Evolutionary conservation across 2,329 filamentous ascomycete genomes (phyloP).

Genomic region (Myriosclerotinia curreyana): DNA sequence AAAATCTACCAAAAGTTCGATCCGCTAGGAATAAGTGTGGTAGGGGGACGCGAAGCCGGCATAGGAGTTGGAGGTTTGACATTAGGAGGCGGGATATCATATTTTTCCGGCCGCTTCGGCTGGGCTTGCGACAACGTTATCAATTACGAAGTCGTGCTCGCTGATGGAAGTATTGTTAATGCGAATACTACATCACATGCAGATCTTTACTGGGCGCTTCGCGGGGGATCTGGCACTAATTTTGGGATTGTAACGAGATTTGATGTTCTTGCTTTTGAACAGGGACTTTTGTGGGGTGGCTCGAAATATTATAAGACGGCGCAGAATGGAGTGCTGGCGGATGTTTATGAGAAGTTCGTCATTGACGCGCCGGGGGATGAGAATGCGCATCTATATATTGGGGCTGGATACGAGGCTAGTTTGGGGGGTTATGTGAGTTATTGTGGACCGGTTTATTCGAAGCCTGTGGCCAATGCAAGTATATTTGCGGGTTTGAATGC

Average conservation of each 20-base stretch:
- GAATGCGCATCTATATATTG: constrained; percentile 3
- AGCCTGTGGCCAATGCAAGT: neutral
- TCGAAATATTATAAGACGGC: constrained; percentile 19
- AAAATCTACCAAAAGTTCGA: constrained; percentile 42
- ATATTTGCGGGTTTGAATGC: neutral
- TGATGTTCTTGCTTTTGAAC: constrained; percentile 42
- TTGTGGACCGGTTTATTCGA: neutral
- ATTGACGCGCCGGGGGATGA: neutral
- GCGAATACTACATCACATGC: constrained; percentile 32
- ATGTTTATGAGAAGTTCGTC: constrained; percentile 26
- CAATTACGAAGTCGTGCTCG: constrained; percentile 37
- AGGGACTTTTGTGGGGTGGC: constrained; percentile 30
- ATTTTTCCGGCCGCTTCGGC: constrained; percentile 26
- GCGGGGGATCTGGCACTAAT: constrained; percentile 38
- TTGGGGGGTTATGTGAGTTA: neutral
- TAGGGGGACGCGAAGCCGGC: constrained; percentile 40
- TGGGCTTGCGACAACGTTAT: constrained; percentile 30
- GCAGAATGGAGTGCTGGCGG: constrained; percentile 21
- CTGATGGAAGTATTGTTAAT: constrained; percentile 33
- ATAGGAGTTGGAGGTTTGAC: constrained; percentile 30
- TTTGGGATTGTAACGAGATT: constrained; percentile 43
- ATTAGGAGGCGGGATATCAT: constrained; percentile 34
- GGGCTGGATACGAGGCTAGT: neutral
- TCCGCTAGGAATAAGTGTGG: constrained; percentile 36
- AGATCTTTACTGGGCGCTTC: constrained; percentile 40